These are phyloP conservation scores for Butyriboletus loyo DNA, from an alignment of 768 basidiomycete species.

Conservation along the genomic window DNA sequence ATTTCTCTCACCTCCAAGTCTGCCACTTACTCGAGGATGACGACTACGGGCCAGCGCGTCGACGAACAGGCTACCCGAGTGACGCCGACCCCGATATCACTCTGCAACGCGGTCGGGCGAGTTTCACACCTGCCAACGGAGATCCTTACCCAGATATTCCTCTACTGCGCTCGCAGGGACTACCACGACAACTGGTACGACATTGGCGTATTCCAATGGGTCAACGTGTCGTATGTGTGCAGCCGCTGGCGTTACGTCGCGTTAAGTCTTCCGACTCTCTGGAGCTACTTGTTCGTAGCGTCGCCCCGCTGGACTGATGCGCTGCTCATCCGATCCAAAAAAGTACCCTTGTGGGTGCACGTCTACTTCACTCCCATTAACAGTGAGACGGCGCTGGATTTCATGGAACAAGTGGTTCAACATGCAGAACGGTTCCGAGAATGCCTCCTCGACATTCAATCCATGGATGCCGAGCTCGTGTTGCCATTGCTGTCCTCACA, in stretches of 20 bases:
- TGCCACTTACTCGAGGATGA: background rate
- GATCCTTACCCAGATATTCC: background rate
- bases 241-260: background rate
- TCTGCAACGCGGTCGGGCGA: background rate
- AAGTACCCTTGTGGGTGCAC: background rate
- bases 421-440: background rate
- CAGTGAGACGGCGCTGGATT: background rate
- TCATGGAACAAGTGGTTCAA: background rate
- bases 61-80: background rate
- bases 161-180: background rate
- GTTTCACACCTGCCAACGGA: background rate
- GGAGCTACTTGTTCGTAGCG: conserved; percentile 1
- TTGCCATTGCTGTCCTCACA: background rate
- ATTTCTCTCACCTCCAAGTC: background rate
- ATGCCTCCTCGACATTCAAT: background rate
- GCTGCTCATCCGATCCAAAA: background rate
- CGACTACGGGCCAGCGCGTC: background rate
- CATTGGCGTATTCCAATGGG: background rate
- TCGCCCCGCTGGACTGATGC: background rate
- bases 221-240: background rate
- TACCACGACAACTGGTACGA: background rate
- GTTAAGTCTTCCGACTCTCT: background rate
- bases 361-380: background rate
- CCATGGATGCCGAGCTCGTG: background rate
- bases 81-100: background rate